Conservation (phyloP, 805 yeast genomes). For the Starmerella davenportii region DNA sequence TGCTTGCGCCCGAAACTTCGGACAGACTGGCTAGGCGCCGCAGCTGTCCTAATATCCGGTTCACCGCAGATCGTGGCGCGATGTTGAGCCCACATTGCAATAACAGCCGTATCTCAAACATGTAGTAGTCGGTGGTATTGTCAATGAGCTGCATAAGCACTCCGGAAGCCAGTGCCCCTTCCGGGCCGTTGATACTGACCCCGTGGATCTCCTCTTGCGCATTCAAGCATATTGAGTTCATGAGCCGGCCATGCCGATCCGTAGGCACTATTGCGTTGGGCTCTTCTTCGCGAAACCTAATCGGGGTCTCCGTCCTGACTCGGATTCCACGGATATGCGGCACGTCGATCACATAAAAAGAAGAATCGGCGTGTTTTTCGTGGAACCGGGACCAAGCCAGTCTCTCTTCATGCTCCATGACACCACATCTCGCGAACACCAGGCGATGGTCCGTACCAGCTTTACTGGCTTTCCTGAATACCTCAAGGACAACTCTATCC, state of each 20-base stretch:
- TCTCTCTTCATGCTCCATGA: background rate
- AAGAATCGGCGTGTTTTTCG: background rate
- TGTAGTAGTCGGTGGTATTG: slow-evolving; percentile 1
- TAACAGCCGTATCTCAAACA: slow-evolving; percentile 10
- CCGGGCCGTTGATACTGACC: slow-evolving; percentile 6
- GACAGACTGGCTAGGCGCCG: slow-evolving; percentile 24
- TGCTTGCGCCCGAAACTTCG: slow-evolving; percentile 22
- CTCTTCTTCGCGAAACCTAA: background rate
- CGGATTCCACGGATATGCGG: background rate
- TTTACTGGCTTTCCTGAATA: background rate
- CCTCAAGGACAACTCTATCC: background rate
- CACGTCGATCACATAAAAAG: background rate
- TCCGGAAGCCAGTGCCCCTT: slow-evolving; percentile 7
- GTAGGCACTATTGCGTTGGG: background rate
- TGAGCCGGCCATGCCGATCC: background rate
- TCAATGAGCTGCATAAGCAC: background rate
- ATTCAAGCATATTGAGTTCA: slow-evolving; percentile 8
- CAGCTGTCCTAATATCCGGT: slow-evolving; percentile 23
- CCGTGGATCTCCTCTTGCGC: slow-evolving; percentile 12
- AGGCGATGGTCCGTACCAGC: background rate
- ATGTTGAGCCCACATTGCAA: slow-evolving; percentile 1
- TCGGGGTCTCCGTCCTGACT: background rate
- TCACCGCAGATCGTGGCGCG: slow-evolving; percentile 17
- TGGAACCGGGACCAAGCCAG: background rate
- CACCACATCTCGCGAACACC: background rate